Evolutionary conservation across 2,329 filamentous ascomycete species (phyloP).

Genomic region (Gaeumannomyces tritici): DNA sequence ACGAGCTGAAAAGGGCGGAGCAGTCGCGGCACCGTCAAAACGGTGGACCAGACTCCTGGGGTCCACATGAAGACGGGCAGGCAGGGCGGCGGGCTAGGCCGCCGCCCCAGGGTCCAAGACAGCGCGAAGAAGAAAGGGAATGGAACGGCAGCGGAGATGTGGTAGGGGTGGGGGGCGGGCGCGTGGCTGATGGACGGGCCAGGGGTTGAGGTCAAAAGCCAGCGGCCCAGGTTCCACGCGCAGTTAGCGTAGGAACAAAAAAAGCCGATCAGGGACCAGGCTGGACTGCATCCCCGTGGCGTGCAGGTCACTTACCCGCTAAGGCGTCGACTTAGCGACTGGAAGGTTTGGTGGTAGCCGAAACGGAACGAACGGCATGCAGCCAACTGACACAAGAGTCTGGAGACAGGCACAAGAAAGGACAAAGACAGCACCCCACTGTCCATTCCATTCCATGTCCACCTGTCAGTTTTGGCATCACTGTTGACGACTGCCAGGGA

Average conservation of each 20-base stretch:
- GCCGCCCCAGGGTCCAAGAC: not conserved
- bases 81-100: too few relatives aligned
- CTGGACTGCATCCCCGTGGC: not conserved
- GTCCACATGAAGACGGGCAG: not conserved
- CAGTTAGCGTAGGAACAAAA: not conserved
- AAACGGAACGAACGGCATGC: not conserved
- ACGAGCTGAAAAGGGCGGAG: not conserved
- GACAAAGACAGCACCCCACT: too few relatives aligned
- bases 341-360: too few relatives aligned
- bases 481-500: too few relatives aligned
- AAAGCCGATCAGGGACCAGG: not conserved
- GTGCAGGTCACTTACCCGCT: not conserved
- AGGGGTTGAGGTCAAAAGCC: not conserved
- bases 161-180: not conserved
- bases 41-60: not conserved
- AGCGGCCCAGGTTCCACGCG: too few relatives aligned
- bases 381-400: not conserved
- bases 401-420: too few relatives aligned
- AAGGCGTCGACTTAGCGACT: not conserved
- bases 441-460: too few relatives aligned
- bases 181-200: not conserved
- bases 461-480: too few relatives aligned
- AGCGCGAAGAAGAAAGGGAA: too few relatives aligned
- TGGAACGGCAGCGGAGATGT: too few relatives aligned
- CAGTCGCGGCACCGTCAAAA: not conserved